Conservation (phyloP, 345 rosid species). For the Litchi chinensis region DNA sequence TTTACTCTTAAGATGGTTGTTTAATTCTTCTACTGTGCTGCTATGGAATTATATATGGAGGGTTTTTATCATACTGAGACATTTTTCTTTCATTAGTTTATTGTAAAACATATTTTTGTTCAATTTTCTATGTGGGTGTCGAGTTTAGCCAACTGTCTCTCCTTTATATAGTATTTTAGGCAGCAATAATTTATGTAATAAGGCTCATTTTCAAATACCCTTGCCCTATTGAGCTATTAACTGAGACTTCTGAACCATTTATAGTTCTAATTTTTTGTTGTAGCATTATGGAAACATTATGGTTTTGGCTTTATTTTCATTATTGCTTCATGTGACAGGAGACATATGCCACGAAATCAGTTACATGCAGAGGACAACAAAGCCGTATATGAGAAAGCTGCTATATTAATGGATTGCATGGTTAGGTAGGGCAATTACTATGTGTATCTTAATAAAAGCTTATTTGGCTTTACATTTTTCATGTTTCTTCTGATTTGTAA, state of each 20-base stretch:
- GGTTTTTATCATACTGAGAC: no score
- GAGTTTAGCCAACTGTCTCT: no score
- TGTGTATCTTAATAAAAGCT: not conserved
- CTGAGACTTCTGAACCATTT: not conserved
- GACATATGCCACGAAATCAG: slow-evolving; percentile 48
- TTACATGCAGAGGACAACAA: slow-evolving; percentile 43
- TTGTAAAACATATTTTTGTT: no score
- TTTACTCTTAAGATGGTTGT: no score
- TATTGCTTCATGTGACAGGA: slow-evolving; percentile 49
- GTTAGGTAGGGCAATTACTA: slow-evolving; percentile 47
- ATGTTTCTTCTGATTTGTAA: slow-evolving; percentile 8
- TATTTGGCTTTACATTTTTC: slow-evolving; percentile 14
- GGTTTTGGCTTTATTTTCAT: slow-evolving; percentile 1
- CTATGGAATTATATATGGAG: no score
- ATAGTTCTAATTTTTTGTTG: not conserved
- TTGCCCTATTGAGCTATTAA: not conserved
- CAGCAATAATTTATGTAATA: not conserved
- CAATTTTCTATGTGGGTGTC: no score
- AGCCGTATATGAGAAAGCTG: slow-evolving; percentile 61
- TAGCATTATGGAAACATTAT: not conserved
- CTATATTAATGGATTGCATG: slow-evolving; percentile 54
- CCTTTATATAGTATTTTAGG: not conserved
- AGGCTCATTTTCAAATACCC: not conserved
- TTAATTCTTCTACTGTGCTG: no score
- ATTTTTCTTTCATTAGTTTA: no score